Evolutionary conservation across 129 eudicot species (phyloP), one percentile per base, ranked within the genome.

Genomic region (Ambrosia artemisiifolia): DNA sequence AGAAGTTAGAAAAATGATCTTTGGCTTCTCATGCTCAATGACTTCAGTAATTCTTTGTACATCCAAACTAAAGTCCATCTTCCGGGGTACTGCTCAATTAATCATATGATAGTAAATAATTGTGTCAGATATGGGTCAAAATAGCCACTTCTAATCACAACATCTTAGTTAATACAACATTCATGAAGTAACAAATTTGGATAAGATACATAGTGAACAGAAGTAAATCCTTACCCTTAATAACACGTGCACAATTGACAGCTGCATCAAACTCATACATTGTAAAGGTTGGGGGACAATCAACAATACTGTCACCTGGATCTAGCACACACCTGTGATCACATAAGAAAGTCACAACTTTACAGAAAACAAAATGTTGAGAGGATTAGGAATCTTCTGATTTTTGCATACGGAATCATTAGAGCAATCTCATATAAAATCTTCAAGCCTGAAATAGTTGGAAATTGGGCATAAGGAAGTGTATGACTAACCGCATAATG

Each of bases 241-340:
- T 62, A 16, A 92, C 97, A 77, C 63, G 75, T 65, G 96, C 97
- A 38, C 85, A 91, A 84, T 91, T 91, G 30, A 91, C 97, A 71
- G 89, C 91, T 54, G 97, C 97, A 77, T 91, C 97, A 86, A 91
- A 92, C 67, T 84, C 97, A 75, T 92, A 92, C 97, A 92, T 92
- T 9, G 97, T 86, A 81, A 92, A 92, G 34, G 97, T 88, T 17
- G 97, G 97, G 20, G 97, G 97, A 75, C 97, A 92, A 81, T 86
- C 97, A 56, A 92, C 87, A 64, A 92, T 92, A 67, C 85, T 84
- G 85, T 92, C 97, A 60, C 97, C 97, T 60, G 97, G 93, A 33
- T 92, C 96, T 72, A 88, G 80, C 57, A 88, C 94, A 66, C 96
- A 92, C 70, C 97, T 92, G 81, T 59, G 68, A 70, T n/a, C n/a